Percentiles rank a stretch among this genome's conserved stretches.
These are phyloP conservation scores for Parachaetomium inaequale DNA, from an alignment of 495 filamentous ascomycete species.

Conservation along the genomic window DNA sequence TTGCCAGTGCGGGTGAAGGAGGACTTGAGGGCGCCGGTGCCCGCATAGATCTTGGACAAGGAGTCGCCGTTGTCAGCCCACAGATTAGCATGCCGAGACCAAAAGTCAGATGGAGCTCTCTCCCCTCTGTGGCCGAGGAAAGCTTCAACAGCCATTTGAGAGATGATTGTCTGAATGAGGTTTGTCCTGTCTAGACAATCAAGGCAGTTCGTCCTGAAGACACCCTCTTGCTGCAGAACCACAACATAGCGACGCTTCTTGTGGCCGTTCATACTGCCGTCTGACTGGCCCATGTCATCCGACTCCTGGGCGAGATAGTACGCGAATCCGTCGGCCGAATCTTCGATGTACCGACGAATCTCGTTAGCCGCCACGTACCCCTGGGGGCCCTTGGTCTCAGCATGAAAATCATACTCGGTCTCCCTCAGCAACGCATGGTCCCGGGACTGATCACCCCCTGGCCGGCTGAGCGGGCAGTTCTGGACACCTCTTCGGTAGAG, in stretches of 20 bases:
- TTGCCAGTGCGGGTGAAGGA: conserved; percentile 96
- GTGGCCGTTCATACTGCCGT: conserved; percentile 18
- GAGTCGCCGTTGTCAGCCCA: conserved; percentile 99
- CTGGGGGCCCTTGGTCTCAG: conserved; percentile 79
- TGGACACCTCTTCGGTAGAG: conserved; percentile 73
- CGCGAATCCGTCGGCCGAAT: conserved; percentile 79
- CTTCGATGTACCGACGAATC: conserved; percentile 68
- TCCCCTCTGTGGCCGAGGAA: conserved; percentile 70
- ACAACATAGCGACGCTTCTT: conserved; percentile 55
- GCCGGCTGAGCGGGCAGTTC: conserved; percentile 60
- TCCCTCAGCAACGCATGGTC: conserved; percentile 67
- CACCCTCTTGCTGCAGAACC: conserved; percentile 83
- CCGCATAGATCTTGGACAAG: conserved; percentile 91
- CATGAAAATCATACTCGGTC: conserved; percentile 93
- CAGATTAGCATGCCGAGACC: conserved; percentile 81
- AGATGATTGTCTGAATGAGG: conserved; percentile 91
- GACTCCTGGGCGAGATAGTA: conserved; percentile 81
- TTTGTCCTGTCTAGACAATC: conserved; percentile 97
- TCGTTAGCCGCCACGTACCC: conserved; percentile 84
- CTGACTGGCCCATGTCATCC: conserved; percentile 41
- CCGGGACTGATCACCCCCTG: conserved; percentile 41
- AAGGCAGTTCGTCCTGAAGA: conserved; percentile 94
- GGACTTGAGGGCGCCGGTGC: conserved; percentile 90
- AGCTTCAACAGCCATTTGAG: conserved; percentile 79
- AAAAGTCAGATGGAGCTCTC: conserved; percentile 69